Conservation (phyloP, 2,329 filamentous ascomycete species). For the Aspergillus sp. region DNA sequence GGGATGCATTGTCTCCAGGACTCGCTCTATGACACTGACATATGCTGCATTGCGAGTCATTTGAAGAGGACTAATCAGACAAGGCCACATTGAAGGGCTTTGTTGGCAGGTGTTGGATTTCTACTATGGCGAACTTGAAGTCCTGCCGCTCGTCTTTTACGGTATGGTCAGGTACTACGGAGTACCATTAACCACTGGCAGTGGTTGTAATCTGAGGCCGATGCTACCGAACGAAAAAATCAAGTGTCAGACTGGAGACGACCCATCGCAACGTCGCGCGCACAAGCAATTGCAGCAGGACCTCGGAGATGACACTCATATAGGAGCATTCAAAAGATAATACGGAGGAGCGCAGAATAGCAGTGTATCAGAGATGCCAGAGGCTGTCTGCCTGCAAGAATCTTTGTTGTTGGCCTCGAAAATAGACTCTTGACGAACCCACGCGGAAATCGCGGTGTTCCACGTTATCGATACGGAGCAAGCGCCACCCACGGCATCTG, state of each 20-base stretch:
- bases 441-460: conserved; percentile 26
- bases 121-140: neutral
- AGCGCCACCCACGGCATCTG: conserved; percentile 15
- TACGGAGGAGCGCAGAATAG: neutral
- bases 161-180: conserved; percentile 19
- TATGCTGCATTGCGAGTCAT: neutral
- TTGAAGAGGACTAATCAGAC: neutral
- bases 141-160: conserved; percentile 4
- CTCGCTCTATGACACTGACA: neutral
- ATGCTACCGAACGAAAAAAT: conserved; percentile 14
- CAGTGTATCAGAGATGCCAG: neutral
- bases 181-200: no score
- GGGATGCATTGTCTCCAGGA: neutral
- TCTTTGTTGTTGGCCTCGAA: neutral
- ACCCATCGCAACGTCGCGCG: conserved; percentile 11
- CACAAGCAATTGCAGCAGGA: conserved; percentile 5
- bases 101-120: neutral
- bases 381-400: neutral
- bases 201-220: conserved; percentile 9
- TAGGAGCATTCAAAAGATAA: neutral
- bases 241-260: conserved; percentile 12
- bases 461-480: conserved; percentile 24
- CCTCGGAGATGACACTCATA: neutral
- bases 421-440: conserved; percentile 17
- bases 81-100: neutral